Evolutionary conservation across 371 early-diverging fungal species (phyloP), one percentile per base, ranked within the genome.

Genomic region (Mortierella sp.): DNA sequence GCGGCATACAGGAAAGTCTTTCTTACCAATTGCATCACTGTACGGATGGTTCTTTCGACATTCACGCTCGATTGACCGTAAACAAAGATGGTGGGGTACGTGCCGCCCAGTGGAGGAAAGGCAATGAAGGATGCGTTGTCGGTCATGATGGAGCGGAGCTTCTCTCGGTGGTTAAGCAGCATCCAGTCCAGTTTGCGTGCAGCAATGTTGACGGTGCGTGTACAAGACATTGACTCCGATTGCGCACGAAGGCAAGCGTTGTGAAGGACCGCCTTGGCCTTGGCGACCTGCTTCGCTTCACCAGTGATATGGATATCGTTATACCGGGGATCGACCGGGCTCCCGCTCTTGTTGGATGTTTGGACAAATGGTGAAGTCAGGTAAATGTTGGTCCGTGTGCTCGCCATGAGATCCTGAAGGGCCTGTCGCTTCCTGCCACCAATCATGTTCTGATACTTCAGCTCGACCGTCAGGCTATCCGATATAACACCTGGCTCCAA

Each of bases 141-240:
- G 47, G 88, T 88, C 95, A 95, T 95, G 74, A 96, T 94, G 77
- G 92, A 91, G 34, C 91, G 89, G 16, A 96, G 75, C 73, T 92
- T 89, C 71, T 93, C 92, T 19, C 91, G 91, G 44, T 92, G 88
- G 75, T 92, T 90, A 42, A 92, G 82, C 44, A 94, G 76, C 89
- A 96, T 90, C 96, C 96, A 96, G 79, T 96, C 96, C 74, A 96
- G 77, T 82, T 96, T 96, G 28, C 94, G 90, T 28, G 94, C 88
- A 3, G 85, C 82, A 74, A 85, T 82, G 73, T 85, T 78, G 50
- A 85, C 85, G 21, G 73, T 74, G 24, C 82, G 80, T 1, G 85
- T 76, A 44, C 79, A 81, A 16, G 79, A 58, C 26, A 76, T 31
- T 24, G 84, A 84, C 7, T 65, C 58, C 9, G 82, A 28, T 34